Evolutionary conservation across 345 rosid species (phyloP).

Genomic region (Linum lewisii): DNA sequence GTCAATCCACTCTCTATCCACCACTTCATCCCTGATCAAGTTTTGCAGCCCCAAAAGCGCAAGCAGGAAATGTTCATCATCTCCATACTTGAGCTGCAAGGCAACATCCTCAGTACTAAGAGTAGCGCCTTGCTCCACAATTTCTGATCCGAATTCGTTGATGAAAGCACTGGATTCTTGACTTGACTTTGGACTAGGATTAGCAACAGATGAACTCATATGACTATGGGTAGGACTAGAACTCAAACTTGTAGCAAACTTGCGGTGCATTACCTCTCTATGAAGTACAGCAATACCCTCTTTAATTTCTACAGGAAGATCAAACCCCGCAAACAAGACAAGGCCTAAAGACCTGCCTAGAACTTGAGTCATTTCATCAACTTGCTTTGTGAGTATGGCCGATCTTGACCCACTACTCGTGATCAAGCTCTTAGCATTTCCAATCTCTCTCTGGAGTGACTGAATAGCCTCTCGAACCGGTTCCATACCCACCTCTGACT

Average conservation of each 20-base stretch:
- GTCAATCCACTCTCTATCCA: conserved; percentile 35
- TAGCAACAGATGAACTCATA: conserved; percentile 11
- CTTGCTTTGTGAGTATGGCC: conserved; percentile 15
- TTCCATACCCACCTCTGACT: conserved; percentile 24
- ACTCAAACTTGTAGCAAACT: conserved; percentile 19
- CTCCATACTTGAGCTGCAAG: conserved; percentile 46
- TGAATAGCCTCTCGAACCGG: conserved; percentile 37
- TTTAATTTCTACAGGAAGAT: conserved; percentile 30
- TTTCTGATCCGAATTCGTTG: conserved; percentile 32
- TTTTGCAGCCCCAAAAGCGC: conserved; percentile 30
- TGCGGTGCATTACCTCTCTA: conserved; percentile 45
- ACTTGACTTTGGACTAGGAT: conserved; percentile 9
- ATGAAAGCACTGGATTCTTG: conserved; percentile 18
- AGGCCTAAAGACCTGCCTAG: conserved; percentile 68
- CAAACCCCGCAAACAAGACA: conserved; percentile 42
- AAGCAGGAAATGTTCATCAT: conserved; percentile 34
- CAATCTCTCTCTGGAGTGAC: conserved; percentile 34
- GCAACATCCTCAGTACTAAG: conserved; percentile 37
- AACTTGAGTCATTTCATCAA: conserved; percentile 38
- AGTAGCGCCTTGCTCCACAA: conserved; percentile 26
- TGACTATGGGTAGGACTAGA: conserved; percentile 21
- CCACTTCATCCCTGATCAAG: conserved; percentile 19
- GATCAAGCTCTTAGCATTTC: conserved; percentile 31
- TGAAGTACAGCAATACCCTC: conserved; percentile 34
- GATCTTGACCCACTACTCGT: conserved; percentile 21